Conservation (phyloP, 805 yeast genomes). For the Aciculoconidium aculeatum region DNA sequence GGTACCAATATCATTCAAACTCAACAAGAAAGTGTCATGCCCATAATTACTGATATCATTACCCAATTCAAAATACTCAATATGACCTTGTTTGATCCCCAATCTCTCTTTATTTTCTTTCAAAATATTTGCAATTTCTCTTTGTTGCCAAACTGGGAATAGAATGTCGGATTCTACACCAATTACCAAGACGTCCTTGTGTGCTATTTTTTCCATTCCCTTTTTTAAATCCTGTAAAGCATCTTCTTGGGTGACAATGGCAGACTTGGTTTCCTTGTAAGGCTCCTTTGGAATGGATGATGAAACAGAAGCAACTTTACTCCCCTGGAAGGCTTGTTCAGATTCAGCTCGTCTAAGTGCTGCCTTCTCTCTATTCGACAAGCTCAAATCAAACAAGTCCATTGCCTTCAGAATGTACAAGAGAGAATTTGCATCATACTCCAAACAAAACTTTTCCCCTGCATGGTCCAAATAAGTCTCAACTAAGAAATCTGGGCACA, state of each 20-base stretch:
- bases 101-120: conserved; percentile 20
- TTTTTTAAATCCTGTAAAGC: conserved; percentile 52
- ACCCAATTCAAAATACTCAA: conserved; percentile 68
- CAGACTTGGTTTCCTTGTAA: conserved; percentile 42
- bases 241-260: conserved; percentile 48
- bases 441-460: conserved; percentile 88
- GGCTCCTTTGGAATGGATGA: conserved; percentile 45
- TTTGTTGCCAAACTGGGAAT: conserved; percentile 93
- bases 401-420: conserved; percentile 86
- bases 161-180: conserved; percentile 92
- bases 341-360: conserved; percentile 32
- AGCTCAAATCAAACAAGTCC: conserved; percentile 85
- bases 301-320: not conserved
- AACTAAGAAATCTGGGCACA: conserved; percentile 88
- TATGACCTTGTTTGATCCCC: conserved; percentile 15
- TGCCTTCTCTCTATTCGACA: conserved; percentile 41
- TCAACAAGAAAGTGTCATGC: conserved; percentile 84
- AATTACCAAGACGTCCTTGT: conserved; percentile 65
- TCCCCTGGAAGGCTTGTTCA: conserved; percentile 13
- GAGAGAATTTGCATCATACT: conserved; percentile 86
- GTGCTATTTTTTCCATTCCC: conserved; percentile 60
- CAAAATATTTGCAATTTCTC: conserved; percentile 66
- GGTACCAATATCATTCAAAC: conserved; percentile 71
- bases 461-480: conserved; percentile 93
- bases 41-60: conserved; percentile 78